Percentiles rank a stretch among this genome's conserved stretches.
Evolutionary conservation across 2,329 filamentous ascomycete species (phyloP).

Genomic region (Penicillium crustosum): DNA sequence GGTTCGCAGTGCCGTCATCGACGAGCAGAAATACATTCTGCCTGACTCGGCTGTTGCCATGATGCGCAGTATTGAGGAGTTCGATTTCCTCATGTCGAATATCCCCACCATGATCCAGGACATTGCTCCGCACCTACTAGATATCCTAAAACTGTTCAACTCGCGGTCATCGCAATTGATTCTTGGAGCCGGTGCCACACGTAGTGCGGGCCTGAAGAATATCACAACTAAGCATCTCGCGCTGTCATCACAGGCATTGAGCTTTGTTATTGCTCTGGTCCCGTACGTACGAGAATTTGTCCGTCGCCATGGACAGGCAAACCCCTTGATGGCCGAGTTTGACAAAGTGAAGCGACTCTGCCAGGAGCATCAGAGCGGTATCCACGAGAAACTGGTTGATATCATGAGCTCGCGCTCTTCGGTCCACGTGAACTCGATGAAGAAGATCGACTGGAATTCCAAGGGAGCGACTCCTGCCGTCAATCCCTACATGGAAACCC

Average conservation of each 20-base stretch:
- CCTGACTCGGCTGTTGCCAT: slow-evolving; percentile 80
- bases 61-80: slow-evolving; percentile 76
- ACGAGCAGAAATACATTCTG: slow-evolving; percentile 81
- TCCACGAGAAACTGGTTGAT: slow-evolving; percentile 89
- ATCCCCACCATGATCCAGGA: slow-evolving; percentile 89
- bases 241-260: slow-evolving; percentile 82
- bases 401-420: slow-evolving; percentile 81
- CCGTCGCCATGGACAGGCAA: slow-evolving; percentile 65
- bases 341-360: slow-evolving; percentile 80
- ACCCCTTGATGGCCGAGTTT: slow-evolving; percentile 72
- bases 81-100: slow-evolving; percentile 76
- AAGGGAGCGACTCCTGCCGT: slow-evolving; percentile 47
- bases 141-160: slow-evolving; percentile 91
- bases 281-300: slow-evolving; percentile 91
- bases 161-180: slow-evolving; percentile 95
- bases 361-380: slow-evolving; percentile 86
- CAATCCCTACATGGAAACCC: slow-evolving; percentile 79
- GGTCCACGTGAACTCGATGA: slow-evolving; percentile 72
- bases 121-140: slow-evolving; percentile 73
- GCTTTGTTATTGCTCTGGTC: slow-evolving; percentile 81
- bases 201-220: slow-evolving; percentile 85
- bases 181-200: slow-evolving; percentile 86
- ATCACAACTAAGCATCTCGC: slow-evolving; percentile 96
- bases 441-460: slow-evolving; percentile 71
- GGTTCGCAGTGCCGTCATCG: slow-evolving; percentile 71